Percentiles rank a stretch among this genome's conserved stretches.
Conservation (phyloP, 345 rosid species). For the Salix caprea region DNA sequence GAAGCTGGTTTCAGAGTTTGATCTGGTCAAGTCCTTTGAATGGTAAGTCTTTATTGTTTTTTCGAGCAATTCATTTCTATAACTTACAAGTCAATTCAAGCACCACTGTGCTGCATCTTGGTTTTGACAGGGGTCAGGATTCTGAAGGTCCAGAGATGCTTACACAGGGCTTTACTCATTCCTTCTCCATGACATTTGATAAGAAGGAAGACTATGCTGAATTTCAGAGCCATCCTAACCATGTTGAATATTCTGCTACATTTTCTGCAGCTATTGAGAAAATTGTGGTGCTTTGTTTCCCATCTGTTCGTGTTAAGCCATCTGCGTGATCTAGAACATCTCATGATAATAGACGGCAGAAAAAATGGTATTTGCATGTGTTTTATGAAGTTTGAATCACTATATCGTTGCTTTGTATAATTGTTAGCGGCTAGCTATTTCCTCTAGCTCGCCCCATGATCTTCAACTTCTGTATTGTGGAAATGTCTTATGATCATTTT, state of each 20-base stretch:
- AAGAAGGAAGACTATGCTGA: slow-evolving; percentile 68
- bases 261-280: slow-evolving; percentile 76
- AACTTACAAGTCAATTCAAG: background rate
- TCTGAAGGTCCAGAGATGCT: slow-evolving; percentile 78
- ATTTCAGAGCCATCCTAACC: slow-evolving; percentile 63
- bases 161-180: slow-evolving; percentile 88
- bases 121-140: slow-evolving; percentile 67
- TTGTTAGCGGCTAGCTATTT: background rate
- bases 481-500: slow-evolving; percentile 11
- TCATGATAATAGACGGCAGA: background rate
- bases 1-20: slow-evolving; percentile 65
- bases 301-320: slow-evolving; percentile 45
- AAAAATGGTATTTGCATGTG: background rate
- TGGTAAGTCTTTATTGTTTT: slow-evolving; percentile 38
- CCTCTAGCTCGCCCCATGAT: slow-evolving; percentile 3
- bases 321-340: slow-evolving; percentile 8
- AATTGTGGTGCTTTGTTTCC: slow-evolving; percentile 69
- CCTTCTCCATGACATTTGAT: slow-evolving; percentile 70
- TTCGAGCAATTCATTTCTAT: background rate
- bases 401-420: slow-evolving; percentile 2
- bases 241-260: slow-evolving; percentile 67
- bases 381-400: background rate
- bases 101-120: background rate
- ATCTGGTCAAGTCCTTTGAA: slow-evolving; percentile 78
- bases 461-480: slow-evolving; percentile 4